Evolutionary conservation across 805 yeast genomes (phyloP), one percentile per base, ranked within the genome.

Genomic region (Candida silvatica): DNA sequence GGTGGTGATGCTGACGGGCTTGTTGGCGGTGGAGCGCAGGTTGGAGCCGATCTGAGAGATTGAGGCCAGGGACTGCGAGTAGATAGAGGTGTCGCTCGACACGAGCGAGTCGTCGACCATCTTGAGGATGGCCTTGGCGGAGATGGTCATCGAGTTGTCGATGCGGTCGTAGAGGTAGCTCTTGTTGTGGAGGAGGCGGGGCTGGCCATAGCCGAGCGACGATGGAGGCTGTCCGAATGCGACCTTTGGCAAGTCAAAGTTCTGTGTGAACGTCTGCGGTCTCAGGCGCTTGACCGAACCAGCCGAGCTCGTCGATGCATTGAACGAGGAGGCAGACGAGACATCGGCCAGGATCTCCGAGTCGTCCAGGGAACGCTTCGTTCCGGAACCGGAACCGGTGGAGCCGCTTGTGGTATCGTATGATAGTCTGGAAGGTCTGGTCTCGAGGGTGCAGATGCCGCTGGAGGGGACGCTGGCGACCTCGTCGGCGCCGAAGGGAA

Each of bases 71-170:
- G 54, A 46, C 12, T 41, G 43, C 6, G 55, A 46, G 32, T 48
- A 51, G 4, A 51, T 17, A 20, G 54, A 59, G 6, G 59, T 57
- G 41, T 60, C 65, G 37, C 60, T 54, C 4, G 61, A 56, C 15
- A 60, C 59, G 26, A 60, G 46, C 14, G 63, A 56, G 24, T 58
- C 61, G 38, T 60, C 65, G 29, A 60, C 64, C 64, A 60, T 59
- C 15, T 54, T 47, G 44, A 60, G 40, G 4, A 60, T 58, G 2
- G 59, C 63, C 27, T 51, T 51, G 5, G 60, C 62, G 4, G 61
- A 53, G 7, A 60, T 51, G 3, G 61, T 56, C 55, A 52, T 52
- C 3, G 63, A 57, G 35, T 57, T 58, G 23, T 60, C 65, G 27
- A 53, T 42, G 29, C 47, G 48, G 15, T 31, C 26, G 40, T 38